These are phyloP conservation scores for Aspergillus eucalypticola DNA, from an alignment of 2,329 filamentous ascomycete genomes.

Conservation along the genomic window DNA sequence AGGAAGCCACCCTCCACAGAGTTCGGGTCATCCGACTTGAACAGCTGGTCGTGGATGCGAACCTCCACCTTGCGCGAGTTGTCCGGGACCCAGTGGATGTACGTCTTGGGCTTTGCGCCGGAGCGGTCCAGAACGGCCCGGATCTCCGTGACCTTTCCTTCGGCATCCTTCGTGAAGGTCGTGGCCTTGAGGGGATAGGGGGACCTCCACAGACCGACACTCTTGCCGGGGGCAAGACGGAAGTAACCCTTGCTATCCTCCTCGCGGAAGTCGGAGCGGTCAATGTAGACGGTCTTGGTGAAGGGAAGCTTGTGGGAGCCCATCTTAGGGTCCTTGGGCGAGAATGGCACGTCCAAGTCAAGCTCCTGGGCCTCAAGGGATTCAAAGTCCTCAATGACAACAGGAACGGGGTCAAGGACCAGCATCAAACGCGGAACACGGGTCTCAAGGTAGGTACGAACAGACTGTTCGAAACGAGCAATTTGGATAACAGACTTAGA, in stretches of 20 bases:
- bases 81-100: constrained; percentile 83
- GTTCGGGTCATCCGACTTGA: constrained; percentile 82
- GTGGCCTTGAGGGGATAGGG: constrained; percentile 69
- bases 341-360: constrained; percentile 71
- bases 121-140: constrained; percentile 68
- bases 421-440: constrained; percentile 89
- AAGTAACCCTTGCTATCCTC: constrained; percentile 68
- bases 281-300: constrained; percentile 81
- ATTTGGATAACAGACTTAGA: constrained; percentile 77
- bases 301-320: constrained; percentile 61
- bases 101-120: constrained; percentile 70
- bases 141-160: constrained; percentile 66
- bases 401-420: constrained; percentile 78
- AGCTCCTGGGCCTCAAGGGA: constrained; percentile 66
- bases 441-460: constrained; percentile 82
- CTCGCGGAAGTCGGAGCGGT: constrained; percentile 73
- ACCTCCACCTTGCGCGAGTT: constrained; percentile 67
- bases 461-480: constrained; percentile 77
- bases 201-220: constrained; percentile 71
- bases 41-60: constrained; percentile 77
- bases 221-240: constrained; percentile 72
- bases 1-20: constrained; percentile 77
- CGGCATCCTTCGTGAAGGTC: constrained; percentile 66
- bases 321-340: constrained; percentile 69
- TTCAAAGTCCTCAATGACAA: constrained; percentile 79